Percentiles rank a stretch among this genome's conserved stretches.
phyloP scores from a whole-genome alignment of 2,329 filamentous ascomycete species.

The Cryoendolithus antarcticus region DNA sequence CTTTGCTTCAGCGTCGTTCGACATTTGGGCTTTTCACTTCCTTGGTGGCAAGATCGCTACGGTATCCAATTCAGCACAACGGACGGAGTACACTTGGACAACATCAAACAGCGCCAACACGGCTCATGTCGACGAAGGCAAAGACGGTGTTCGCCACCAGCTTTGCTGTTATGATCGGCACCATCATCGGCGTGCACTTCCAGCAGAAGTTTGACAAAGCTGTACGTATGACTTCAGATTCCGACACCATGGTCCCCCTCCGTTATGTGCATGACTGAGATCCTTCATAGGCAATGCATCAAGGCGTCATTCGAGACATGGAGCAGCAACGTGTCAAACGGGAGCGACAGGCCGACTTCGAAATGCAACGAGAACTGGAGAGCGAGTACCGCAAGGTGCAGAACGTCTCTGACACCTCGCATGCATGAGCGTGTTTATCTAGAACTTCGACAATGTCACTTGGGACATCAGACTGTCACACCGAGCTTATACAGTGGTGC shows the following conservation, averaged over 20 bases:
- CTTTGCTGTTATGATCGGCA: constrained; percentile 60
- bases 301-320: constrained; percentile 85
- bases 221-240: constrained; percentile 37
- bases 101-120: too few species aligned
- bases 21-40: too few species aligned
- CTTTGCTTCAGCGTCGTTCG: too few species aligned
- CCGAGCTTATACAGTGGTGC: too few species aligned
- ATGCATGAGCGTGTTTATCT: too few species aligned
- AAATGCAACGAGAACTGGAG: constrained; percentile 76
- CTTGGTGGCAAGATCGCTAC: too few species aligned
- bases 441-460: too few species aligned
- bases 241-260: too few species aligned
- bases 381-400: constrained; percentile 84
- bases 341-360: constrained; percentile 88
- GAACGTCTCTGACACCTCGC: constrained; percentile 48
- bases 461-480: too few species aligned
- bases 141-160: constrained; percentile 75
- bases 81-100: too few species aligned
- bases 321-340: constrained; percentile 83
- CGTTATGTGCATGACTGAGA: neutral
- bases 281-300: constrained; percentile 69
- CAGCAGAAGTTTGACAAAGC: constrained; percentile 73
- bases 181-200: constrained; percentile 78
- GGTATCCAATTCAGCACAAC: too few species aligned
- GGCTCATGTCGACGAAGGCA: constrained; percentile 72